Base-by-base conservation (phyloP, 805 yeast genomes). In the Kluyveromyces lactis region DNA sequence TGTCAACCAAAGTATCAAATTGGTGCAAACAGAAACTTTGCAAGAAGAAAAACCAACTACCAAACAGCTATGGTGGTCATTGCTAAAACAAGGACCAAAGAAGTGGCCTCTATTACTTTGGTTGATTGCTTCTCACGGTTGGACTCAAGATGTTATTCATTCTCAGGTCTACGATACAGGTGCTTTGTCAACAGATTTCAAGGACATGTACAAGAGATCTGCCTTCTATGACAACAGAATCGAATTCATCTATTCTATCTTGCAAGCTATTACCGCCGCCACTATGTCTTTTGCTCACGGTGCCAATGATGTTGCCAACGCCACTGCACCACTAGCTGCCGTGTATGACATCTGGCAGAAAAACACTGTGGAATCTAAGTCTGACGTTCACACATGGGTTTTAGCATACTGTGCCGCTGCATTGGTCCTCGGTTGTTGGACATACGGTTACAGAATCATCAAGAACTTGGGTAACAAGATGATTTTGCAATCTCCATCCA, bases 221-320 rank as follows among this genome's bases (percentile, higher is more conserved):
- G 78, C 76, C 58, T 75, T 70, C 51, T 81, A 81, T 60, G 84
- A 80, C 56, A 77, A 75, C 71, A 77, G 77, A 58, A 65, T 78
- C 42, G 90, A 81, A 62, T 78, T 71, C 57, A 60, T 81, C 47
- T 81, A 73, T 57, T 75, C 89, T 3, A 64, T 80, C 45, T 64
- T 80, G 40, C 90, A 81, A 62, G 79, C 77, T 38, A 60, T 81
- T 46, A 81, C 89, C 31, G 89, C 90, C 12, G 72, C 78, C 49
- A 81, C 86, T 37, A 80, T 81, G 81, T 81, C 89, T 2, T 80
- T 82, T 59, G 85, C 89, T 5, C 90, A 81, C 54, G 90, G 90
- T 41, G 79, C 90, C 29, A 81, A 81, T 54, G 90, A 81, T 62
- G 79, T 82, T 46, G 72, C 86, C 36, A 81, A 81, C 51, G 87